These are phyloP conservation scores for Nepenthes alata DNA, from an alignment of 179 eudicot species.

Conservation along the genomic window DNA sequence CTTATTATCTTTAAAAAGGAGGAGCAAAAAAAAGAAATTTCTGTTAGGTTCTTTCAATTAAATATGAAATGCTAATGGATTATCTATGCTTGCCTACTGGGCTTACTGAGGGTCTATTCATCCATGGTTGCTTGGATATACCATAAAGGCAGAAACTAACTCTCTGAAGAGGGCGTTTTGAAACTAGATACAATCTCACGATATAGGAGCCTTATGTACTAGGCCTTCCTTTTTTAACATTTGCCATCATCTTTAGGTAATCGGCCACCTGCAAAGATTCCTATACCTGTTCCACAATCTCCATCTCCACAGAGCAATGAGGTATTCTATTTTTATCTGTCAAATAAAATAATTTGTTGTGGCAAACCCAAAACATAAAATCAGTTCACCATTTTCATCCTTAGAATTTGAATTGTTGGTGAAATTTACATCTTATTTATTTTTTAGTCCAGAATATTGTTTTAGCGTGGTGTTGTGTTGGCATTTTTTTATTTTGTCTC, in stretches of 20 bases:
- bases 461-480: too few relatives aligned
- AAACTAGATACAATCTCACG: too few relatives aligned
- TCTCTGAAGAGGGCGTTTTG: too few relatives aligned
- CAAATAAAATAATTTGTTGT: too few relatives aligned
- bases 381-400: too few relatives aligned
- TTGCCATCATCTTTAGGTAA: slow-evolving; percentile 39
- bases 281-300: slow-evolving; percentile 70
- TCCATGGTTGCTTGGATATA: neutral
- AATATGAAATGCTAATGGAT: neutral
- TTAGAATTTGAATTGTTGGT: too few relatives aligned
- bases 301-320: slow-evolving; percentile 31
- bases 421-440: too few relatives aligned
- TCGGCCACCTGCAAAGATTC: slow-evolving; percentile 84
- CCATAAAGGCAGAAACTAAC: too few relatives aligned
- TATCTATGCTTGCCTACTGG: neutral
- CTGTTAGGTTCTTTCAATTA: neutral
- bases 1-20: neutral
- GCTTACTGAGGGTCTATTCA: neutral
- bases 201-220: too few relatives aligned
- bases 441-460: too few relatives aligned
- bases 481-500: too few relatives aligned
- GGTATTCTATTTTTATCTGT: slow-evolving; percentile 21
- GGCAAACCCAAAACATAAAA: neutral
- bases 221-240: too few relatives aligned
- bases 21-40: neutral